Conservation (phyloP, 2,329 filamentous ascomycete genomes). For the Colletotrichum salicis region DNA sequence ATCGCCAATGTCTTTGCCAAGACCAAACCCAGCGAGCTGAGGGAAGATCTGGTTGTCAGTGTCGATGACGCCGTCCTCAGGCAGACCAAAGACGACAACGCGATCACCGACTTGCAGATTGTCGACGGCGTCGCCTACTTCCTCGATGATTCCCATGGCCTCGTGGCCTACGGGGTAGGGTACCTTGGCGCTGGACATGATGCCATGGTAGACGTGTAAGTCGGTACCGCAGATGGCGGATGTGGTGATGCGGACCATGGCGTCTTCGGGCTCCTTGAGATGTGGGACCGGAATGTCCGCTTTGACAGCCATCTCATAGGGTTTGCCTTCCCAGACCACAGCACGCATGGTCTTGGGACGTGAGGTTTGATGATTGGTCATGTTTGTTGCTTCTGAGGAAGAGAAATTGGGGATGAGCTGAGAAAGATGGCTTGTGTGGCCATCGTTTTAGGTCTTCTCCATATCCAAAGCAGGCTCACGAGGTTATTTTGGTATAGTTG, state of each 20-base stretch:
- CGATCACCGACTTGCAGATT: slow-evolving; percentile 49
- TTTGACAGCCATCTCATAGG: slow-evolving; percentile 34
- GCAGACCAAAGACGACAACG: slow-evolving; percentile 47
- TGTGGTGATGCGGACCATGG: slow-evolving; percentile 47
- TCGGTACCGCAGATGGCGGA: slow-evolving; percentile 49
- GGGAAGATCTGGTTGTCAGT: not conserved
- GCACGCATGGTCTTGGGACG: slow-evolving; percentile 25
- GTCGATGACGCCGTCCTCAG: slow-evolving; percentile 33
- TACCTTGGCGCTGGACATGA: slow-evolving; percentile 28
- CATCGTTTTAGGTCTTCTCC: too few species aligned
- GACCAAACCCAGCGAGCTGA: not conserved
- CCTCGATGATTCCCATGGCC: slow-evolving; percentile 51
- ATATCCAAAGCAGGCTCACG: not conserved
- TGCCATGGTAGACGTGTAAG: slow-evolving; percentile 47
- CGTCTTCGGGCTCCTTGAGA: slow-evolving; percentile 42
- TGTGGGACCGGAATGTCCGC: slow-evolving; percentile 34
- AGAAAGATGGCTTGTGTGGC: not conserved
- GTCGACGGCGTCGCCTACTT: slow-evolving; percentile 48
- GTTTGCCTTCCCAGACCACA: slow-evolving; percentile 40
- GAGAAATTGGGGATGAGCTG: not conserved
- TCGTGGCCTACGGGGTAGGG: slow-evolving; percentile 50
- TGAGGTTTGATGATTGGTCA: not conserved
- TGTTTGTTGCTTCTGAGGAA: not conserved
- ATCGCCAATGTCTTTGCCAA: slow-evolving; percentile 12
- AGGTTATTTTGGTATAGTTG: not conserved